Conservation (phyloP, 441 rosid genomes). For the Codiaeum variegatum region DNA sequence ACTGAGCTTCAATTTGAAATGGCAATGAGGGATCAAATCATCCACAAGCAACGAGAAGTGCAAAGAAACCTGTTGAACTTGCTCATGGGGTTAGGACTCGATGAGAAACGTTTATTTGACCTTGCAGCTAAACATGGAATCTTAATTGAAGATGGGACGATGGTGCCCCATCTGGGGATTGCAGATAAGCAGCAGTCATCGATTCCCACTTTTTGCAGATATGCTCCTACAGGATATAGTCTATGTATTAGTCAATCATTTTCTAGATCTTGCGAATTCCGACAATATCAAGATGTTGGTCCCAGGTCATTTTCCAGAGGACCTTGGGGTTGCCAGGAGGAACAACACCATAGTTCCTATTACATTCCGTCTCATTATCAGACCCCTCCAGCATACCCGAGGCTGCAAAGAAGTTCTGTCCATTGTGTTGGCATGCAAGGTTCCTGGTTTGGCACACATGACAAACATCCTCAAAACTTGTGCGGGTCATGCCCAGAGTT, state of each 20-base stretch:
- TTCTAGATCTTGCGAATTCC: slow-evolving; percentile 53
- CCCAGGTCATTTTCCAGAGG: slow-evolving; percentile 40
- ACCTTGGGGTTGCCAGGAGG: slow-evolving; percentile 56
- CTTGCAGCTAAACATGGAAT: slow-evolving; percentile 77
- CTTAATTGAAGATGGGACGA: slow-evolving; percentile 67
- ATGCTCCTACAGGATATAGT: slow-evolving; percentile 27
- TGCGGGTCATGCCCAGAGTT: slow-evolving; percentile 49
- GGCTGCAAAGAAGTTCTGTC: slow-evolving; percentile 41
- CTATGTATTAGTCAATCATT: slow-evolving; percentile 40
- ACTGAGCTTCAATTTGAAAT: slow-evolving; percentile 91
- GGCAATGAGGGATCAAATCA: slow-evolving; percentile 94
- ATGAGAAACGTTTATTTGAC: slow-evolving; percentile 64
- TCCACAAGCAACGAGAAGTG: slow-evolving; percentile 78
- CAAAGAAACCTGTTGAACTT: slow-evolving; percentile 78
- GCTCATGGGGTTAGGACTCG: slow-evolving; percentile 73
- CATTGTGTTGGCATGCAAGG: slow-evolving; percentile 40
- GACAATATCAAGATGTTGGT: slow-evolving; percentile 37
- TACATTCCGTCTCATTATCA: slow-evolving; percentile 49
- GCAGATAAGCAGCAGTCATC: slow-evolving; percentile 45
- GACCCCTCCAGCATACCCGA: slow-evolving; percentile 38
- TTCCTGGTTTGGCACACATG: slow-evolving; percentile 34
- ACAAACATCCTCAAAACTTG: slow-evolving; percentile 35
- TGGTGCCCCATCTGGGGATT: slow-evolving; percentile 43
- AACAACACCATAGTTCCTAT: slow-evolving; percentile 65
- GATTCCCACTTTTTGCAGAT: slow-evolving; percentile 30